phyloP scores from a whole-genome alignment of 192 early-diverging fungal species.

The Backusella luteola region DNA sequence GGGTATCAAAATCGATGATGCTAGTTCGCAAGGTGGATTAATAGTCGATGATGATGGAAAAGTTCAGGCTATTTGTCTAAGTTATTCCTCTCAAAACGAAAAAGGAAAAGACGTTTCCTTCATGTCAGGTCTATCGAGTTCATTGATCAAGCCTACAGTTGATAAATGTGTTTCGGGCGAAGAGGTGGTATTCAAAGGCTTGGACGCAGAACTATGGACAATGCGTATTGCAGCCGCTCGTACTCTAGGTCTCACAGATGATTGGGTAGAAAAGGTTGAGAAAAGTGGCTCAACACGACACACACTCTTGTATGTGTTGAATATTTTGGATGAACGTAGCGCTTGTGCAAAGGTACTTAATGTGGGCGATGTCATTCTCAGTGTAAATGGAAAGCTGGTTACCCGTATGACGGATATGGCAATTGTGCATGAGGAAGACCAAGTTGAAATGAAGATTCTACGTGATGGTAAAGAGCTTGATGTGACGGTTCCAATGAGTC shows the following conservation, averaged over 20 bases:
- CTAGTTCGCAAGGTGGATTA: slow-evolving; percentile 66
- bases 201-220: slow-evolving; percentile 64
- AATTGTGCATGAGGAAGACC: slow-evolving; percentile 43
- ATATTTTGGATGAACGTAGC: slow-evolving; percentile 55
- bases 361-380: slow-evolving; percentile 69
- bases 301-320: slow-evolving; percentile 55
- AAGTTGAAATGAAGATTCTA: slow-evolving; percentile 49
- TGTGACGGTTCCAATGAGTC: slow-evolving; percentile 64
- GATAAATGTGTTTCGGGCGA: slow-evolving; percentile 48
- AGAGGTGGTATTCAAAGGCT: slow-evolving; percentile 50
- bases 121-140: slow-evolving; percentile 56
- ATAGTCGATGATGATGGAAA: slow-evolving; percentile 56
- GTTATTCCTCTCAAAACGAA: slow-evolving; percentile 70
- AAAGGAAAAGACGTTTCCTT: slow-evolving; percentile 62
- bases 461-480: slow-evolving; percentile 69
- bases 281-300: slow-evolving; percentile 45
- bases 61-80: slow-evolving; percentile 65
- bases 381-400: slow-evolving; percentile 62
- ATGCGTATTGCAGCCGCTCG: slow-evolving; percentile 60
- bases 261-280: slow-evolving; percentile 60
- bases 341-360: slow-evolving; percentile 52
- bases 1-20: slow-evolving; percentile 70
- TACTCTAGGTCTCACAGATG: slow-evolving; percentile 55
- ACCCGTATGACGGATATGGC: slow-evolving; percentile 61
- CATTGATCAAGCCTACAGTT: slow-evolving; percentile 47